A percentile compares a stretch with the other conserved stretches of the same genome.
phyloP scores from a whole-genome alignment of 108 stramenopile genomes.

The Nitzschia sp. region DNA sequence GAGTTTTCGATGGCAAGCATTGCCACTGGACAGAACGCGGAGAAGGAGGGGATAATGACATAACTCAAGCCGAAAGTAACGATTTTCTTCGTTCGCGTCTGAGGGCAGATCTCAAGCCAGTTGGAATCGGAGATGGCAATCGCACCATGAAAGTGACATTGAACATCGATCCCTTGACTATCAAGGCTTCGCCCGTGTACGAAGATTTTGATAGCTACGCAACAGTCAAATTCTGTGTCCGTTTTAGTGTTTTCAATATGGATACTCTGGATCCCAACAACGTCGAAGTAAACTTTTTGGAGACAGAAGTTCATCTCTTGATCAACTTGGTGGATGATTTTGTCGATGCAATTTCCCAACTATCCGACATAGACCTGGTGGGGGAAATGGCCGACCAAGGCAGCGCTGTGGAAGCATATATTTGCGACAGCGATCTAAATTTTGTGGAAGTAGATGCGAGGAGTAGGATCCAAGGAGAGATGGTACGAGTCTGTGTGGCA shows the following conservation, averaged over 20 bases:
- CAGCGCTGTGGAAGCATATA: not conserved
- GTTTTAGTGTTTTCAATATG: constrained; percentile 10
- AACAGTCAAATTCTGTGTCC: constrained; percentile 2
- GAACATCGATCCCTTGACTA: not conserved
- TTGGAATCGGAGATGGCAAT: not conserved
- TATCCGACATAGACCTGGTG: not conserved
- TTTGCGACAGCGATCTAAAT: constrained; percentile 9
- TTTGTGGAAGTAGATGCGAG: not conserved
- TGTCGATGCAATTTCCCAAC: too few relatives aligned
- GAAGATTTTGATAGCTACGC: not conserved
- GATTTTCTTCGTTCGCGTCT: not conserved
- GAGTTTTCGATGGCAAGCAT: not conserved
- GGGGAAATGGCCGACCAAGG: not conserved
- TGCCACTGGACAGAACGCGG: too few relatives aligned
- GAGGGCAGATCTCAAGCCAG: not conserved
- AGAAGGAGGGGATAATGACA: not conserved
- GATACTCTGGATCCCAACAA: not conserved
- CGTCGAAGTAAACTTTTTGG: constrained; percentile 8
- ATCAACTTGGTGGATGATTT: not conserved
- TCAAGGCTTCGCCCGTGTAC: not conserved
- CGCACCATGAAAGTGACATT: not conserved
- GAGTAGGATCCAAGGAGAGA: not conserved
- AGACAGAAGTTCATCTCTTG: not conserved
- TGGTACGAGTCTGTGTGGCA: constrained; percentile 1
- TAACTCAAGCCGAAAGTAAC: not conserved